phyloP scores from a whole-genome alignment of 1,139 yeast species.

The Yamadazyma triangularis region DNA sequence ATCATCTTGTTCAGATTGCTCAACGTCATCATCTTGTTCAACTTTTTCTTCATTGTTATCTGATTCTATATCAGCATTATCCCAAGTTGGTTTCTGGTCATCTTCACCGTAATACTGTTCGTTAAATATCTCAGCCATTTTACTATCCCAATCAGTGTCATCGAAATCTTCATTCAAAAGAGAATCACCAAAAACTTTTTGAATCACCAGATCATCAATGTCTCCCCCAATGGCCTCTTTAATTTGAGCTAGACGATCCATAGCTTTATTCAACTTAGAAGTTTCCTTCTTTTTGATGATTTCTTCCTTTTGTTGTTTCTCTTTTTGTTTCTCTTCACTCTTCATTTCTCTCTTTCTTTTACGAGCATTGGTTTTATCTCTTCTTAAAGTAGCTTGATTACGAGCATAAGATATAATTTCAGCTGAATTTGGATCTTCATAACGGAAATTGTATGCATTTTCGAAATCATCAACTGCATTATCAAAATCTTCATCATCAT shows the following conservation, averaged over 20 bases:
- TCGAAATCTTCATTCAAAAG: slow-evolving; percentile 86
- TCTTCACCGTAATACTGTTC: slow-evolving; percentile 71
- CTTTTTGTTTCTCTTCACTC: slow-evolving; percentile 49
- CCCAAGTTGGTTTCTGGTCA: slow-evolving; percentile 40
- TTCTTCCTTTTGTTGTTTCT: slow-evolving; percentile 53
- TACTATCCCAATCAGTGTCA: slow-evolving; percentile 86
- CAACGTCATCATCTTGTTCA: slow-evolving; percentile 21
- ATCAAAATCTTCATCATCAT: slow-evolving; percentile 81
- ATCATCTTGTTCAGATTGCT: slow-evolving; percentile 40
- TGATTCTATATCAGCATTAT: slow-evolving; percentile 27
- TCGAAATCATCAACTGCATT: slow-evolving; percentile 90
- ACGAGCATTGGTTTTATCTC: slow-evolving; percentile 70
- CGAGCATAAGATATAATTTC: slow-evolving; percentile 97
- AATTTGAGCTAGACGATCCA: slow-evolving; percentile 71
- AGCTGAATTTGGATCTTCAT: slow-evolving; percentile 85
- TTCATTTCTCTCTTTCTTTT: slow-evolving; percentile 78
- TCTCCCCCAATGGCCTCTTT: slow-evolving; percentile 83
- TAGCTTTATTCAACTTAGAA: slow-evolving; percentile 69
- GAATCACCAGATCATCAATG: slow-evolving; percentile 56
- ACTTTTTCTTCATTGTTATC: slow-evolving; percentile 17
- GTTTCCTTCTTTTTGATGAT: slow-evolving; percentile 69
- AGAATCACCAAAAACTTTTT: slow-evolving; percentile 64
- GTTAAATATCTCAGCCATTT: slow-evolving; percentile 80
- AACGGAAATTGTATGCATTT: slow-evolving; percentile 89
- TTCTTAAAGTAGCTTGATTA: slow-evolving; percentile 85